These are phyloP conservation scores for Pyrenochaeta sp. DNA, from an alignment of 2,329 filamentous ascomycete genomes.

Conservation along the genomic window DNA sequence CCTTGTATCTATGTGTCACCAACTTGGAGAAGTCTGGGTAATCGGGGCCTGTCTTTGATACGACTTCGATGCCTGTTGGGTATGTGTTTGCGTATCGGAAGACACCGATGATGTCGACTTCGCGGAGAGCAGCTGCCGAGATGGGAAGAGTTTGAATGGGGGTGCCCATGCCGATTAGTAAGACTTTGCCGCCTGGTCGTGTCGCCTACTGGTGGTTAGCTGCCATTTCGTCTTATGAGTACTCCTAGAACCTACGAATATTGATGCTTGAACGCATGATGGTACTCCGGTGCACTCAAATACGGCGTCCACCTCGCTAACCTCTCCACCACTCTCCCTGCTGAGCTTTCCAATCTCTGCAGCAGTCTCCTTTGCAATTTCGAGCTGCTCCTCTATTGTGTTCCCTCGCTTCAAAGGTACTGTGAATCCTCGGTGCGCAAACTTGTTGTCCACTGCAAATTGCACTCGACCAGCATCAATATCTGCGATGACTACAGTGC, in stretches of 20 bases:
- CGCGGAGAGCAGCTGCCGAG: constrained; percentile 74
- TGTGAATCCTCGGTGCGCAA: constrained; percentile 56
- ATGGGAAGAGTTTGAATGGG: constrained; percentile 78
- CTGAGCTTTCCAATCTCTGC: constrained; percentile 51
- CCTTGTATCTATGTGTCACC: constrained; percentile 77
- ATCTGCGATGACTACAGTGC: constrained; percentile 67
- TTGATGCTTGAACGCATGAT: constrained; percentile 76
- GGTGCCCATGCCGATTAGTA: constrained; percentile 83
- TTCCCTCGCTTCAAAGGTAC: constrained; percentile 58
- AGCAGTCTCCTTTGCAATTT: constrained; percentile 61
- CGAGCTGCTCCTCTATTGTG: constrained; percentile 62
- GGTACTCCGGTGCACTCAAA: constrained; percentile 84
- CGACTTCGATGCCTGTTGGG: constrained; percentile 71
- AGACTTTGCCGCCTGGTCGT: constrained; percentile 73
- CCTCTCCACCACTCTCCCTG: constrained; percentile 36
- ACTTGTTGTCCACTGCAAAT: constrained; percentile 62
- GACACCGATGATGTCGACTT: constrained; percentile 80
- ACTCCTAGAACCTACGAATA: constrained; percentile 62
- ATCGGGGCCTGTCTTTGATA: constrained; percentile 55
- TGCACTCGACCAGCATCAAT: constrained; percentile 65
- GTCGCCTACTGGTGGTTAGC: constrained; percentile 56
- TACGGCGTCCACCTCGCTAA: constrained; percentile 70
- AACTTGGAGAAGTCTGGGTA: constrained; percentile 73
- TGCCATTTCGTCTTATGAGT: not conserved
- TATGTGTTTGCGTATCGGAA: constrained; percentile 83